phyloP scores from a whole-genome alignment of 495 filamentous ascomycete genomes.

The Penicillium paxilli region DNA sequence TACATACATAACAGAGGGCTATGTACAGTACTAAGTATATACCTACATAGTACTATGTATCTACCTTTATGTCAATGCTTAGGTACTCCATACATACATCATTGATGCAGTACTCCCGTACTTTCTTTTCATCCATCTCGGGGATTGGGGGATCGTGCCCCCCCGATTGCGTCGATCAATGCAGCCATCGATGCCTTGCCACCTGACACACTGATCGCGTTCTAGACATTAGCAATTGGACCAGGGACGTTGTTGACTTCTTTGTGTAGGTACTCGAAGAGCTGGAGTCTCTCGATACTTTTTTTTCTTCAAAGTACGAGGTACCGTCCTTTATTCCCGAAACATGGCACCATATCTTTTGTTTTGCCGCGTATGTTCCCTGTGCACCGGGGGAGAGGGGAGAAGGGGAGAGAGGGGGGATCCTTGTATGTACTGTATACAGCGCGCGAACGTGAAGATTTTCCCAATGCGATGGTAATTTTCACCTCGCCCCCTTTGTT shows the following conservation, averaged over 20 bases:
- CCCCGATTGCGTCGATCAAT: constrained; percentile 27
- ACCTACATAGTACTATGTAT: no score
- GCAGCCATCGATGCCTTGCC: constrained; percentile 24
- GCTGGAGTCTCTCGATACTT: background rate
- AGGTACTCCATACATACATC: background rate
- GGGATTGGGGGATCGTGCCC: constrained; percentile 11
- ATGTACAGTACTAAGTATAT: no score
- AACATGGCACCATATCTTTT: background rate
- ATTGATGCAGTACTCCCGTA: background rate
- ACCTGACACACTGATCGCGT: constrained; percentile 16
- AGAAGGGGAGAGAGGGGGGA: no score
- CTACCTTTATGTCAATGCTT: background rate
- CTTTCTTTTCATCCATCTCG: constrained; percentile 8
- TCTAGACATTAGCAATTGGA: background rate
- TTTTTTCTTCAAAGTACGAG: background rate
- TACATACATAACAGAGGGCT: no score
- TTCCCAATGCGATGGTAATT: background rate
- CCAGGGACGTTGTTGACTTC: background rate
- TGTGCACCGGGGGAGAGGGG: background rate
- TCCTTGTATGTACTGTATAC: no score
- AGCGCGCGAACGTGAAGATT: background rate
- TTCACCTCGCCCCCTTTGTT: background rate
- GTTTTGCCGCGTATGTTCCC: background rate
- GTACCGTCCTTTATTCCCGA: background rate
- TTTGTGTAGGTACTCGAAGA: background rate